Evolutionary conservation across 225 moss, liverwort and hornwort genomes (phyloP).

Genomic region (Lunularia cruciata): DNA sequence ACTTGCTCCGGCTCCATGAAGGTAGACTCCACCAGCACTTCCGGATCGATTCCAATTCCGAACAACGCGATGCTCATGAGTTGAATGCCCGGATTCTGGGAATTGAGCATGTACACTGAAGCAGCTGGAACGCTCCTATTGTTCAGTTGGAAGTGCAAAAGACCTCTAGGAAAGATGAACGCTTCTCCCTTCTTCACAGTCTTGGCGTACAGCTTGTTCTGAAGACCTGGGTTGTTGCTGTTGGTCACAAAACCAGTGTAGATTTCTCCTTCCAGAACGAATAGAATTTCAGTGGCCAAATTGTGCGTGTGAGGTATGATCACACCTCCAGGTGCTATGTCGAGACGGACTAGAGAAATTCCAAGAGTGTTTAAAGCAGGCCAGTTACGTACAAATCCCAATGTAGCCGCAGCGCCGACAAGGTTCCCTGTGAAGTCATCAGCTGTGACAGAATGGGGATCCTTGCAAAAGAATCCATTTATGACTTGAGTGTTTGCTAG

Average conservation of each 20-base stretch:
- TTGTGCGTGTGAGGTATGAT: constrained; percentile 5
- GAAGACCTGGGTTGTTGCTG: not conserved
- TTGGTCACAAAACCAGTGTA: constrained; percentile 10
- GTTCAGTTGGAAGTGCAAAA: constrained; percentile 10
- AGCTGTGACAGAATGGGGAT: not conserved
- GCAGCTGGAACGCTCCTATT: not conserved
- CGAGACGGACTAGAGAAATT: not conserved
- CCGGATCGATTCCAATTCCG: not conserved
- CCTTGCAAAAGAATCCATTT: constrained; percentile 4
- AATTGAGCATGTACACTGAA: not conserved
- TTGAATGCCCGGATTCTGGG: constrained; percentile 7
- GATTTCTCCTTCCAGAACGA: constrained; percentile 4
- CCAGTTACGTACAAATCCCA: not conserved
- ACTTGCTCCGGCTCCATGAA: not conserved
- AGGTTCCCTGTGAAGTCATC: not conserved
- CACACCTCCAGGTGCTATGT: not conserved
- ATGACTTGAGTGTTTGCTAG: not conserved
- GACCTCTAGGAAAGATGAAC: constrained; percentile 1
- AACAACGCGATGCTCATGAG: not conserved
- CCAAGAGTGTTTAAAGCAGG: constrained; percentile 6
- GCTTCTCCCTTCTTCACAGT: constrained; percentile 12
- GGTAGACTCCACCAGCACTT: not conserved
- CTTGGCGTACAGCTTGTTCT: constrained; percentile 6
- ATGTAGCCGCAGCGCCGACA: not conserved
- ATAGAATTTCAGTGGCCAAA: not conserved